phyloP scores from a whole-genome alignment of 2,329 filamentous ascomycete species.

The Xylariaceae sp. region DNA sequence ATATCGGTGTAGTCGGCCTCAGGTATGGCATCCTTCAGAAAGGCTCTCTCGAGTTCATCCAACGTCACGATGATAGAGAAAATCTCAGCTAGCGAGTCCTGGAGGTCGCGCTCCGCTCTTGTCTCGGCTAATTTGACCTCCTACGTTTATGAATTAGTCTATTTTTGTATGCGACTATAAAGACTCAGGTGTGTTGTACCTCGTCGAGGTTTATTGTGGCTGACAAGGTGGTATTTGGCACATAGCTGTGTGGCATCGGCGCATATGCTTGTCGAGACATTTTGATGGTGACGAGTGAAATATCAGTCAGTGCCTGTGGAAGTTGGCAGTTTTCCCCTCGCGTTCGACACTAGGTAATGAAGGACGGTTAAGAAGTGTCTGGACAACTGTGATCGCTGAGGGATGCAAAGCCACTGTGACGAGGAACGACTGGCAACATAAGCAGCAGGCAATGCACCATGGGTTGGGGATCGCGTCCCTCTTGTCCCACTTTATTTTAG shows the following conservation, averaged over 20 bases:
- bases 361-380: no score
- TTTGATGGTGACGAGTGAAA: constrained; percentile 33
- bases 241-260: constrained; percentile 86
- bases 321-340: neutral
- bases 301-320: neutral
- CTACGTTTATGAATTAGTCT: constrained; percentile 40
- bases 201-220: constrained; percentile 93
- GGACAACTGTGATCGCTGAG: no score
- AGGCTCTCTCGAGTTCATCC: constrained; percentile 93
- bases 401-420: no score
- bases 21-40: constrained; percentile 88
- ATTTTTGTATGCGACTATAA: neutral
- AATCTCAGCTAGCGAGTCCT: constrained; percentile 93
- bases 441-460: no score
- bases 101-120: constrained; percentile 82
- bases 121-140: constrained; percentile 91
- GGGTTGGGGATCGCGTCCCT: no score
- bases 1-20: constrained; percentile 95
- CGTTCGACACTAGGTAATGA: neutral
- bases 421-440: no score
- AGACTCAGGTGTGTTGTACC: constrained; percentile 42
- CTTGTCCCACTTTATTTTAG: no score
- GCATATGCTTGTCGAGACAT: constrained; percentile 70
- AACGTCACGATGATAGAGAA: constrained; percentile 97
- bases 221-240: constrained; percentile 75